Conservation (phyloP, 2,329 filamentous ascomycete species). For the Cadophora malorum region DNA sequence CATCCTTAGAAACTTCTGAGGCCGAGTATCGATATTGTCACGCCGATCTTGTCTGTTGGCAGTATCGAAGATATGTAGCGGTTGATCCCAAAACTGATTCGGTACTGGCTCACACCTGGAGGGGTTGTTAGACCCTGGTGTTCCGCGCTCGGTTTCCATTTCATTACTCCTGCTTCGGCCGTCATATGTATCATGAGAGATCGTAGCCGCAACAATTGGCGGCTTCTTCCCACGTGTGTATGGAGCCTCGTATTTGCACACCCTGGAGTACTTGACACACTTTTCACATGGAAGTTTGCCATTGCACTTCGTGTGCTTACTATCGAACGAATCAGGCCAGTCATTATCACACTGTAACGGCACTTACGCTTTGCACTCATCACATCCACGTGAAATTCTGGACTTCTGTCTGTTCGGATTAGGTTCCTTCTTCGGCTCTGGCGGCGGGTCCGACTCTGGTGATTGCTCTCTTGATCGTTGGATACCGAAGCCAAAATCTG, state of each 20-base stretch:
- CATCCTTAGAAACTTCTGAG: neutral
- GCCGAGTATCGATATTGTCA: neutral
- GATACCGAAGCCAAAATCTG: neutral
- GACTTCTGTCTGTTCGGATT: constrained; percentile 25
- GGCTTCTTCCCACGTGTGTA: constrained; percentile 29
- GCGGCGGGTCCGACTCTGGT: constrained; percentile 6
- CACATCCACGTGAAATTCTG: constrained; percentile 27
- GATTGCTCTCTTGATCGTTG: neutral
- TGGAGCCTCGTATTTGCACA: constrained; percentile 23
- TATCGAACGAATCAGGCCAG: constrained; percentile 9
- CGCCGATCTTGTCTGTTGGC: neutral
- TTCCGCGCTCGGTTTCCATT: neutral
- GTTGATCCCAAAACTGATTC: neutral
- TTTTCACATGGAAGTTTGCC: constrained; percentile 28
- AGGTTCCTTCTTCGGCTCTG: constrained; percentile 14
- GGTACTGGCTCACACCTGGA: neutral
- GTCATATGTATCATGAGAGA: constrained; percentile 10
- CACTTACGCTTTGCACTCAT: constrained; percentile 26
- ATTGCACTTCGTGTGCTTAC: constrained; percentile 28
- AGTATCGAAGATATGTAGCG: neutral
- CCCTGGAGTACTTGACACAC: constrained; percentile 25
- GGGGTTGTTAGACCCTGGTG: neutral
- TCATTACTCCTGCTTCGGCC: neutral
- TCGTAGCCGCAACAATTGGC: constrained; percentile 19
- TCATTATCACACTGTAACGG: neutral